phyloP scores from a whole-genome alignment of 805 yeast genomes.

The Lipomyces kockii region DNA sequence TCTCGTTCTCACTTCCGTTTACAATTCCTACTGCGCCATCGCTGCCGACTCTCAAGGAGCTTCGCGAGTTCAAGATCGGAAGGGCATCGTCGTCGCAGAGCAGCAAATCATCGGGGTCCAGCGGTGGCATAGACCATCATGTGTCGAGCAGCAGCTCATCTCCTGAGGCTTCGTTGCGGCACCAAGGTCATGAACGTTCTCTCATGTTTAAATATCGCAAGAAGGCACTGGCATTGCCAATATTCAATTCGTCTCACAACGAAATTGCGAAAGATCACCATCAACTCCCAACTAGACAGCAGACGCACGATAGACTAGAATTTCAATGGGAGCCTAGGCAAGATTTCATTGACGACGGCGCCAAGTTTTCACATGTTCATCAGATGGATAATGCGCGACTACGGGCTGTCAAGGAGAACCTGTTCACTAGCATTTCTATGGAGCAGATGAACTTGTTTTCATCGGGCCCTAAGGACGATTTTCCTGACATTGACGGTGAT shows the following conservation, averaged over 20 bases:
- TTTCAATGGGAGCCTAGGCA: background rate
- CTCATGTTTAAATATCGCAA: background rate
- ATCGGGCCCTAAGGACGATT: slow-evolving; percentile 35
- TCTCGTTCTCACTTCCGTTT: slow-evolving; percentile 28
- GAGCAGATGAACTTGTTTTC: slow-evolving; percentile 37
- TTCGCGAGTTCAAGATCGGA: slow-evolving; percentile 3
- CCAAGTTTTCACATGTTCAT: slow-evolving; percentile 51
- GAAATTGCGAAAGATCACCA: too few relatives aligned
- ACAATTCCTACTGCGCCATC: slow-evolving; percentile 14
- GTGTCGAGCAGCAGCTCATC: too few relatives aligned
- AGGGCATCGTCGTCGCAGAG: background rate
- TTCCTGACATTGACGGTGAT: slow-evolving; percentile 68
- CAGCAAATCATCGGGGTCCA: background rate
- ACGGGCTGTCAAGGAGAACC: slow-evolving; percentile 68
- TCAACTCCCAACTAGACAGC: too few relatives aligned
- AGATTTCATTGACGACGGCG: slow-evolving; percentile 37
- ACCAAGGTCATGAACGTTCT: background rate
- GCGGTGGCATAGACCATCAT: background rate
- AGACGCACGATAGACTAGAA: too few relatives aligned
- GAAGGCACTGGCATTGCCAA: background rate
- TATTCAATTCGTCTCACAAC: background rate
- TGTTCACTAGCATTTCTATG: slow-evolving; percentile 55
- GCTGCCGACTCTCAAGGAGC: slow-evolving; percentile 1
- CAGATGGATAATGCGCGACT: slow-evolving; percentile 69
- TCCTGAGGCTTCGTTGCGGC: background rate